Evolutionary conservation across 2,329 filamentous ascomycete species (phyloP).

Genomic region (Scleromitrula shiraiana): DNA sequence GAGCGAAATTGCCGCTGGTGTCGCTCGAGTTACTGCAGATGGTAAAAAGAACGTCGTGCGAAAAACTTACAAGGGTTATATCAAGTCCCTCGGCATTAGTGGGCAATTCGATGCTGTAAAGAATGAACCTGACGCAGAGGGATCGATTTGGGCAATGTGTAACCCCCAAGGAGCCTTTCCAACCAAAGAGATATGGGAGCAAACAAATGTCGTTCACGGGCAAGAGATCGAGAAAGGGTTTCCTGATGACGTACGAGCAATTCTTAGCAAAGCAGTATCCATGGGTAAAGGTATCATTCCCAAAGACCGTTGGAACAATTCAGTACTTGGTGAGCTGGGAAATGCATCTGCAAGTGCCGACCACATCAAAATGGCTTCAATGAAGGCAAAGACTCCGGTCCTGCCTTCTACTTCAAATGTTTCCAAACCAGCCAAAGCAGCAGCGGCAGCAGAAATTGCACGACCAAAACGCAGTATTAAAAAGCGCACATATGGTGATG

Average conservation of each 20-base stretch:
- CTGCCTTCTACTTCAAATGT: not conserved
- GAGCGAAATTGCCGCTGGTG: constrained; percentile 48
- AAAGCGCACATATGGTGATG: constrained; percentile 70
- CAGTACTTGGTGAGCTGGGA: constrained; percentile 48
- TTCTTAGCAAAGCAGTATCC: constrained; percentile 43
- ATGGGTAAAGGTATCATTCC: constrained; percentile 51
- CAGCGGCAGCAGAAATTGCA: constrained; percentile 22
- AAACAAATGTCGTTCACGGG: constrained; percentile 43
- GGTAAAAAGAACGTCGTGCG: constrained; percentile 59
- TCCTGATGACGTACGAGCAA: constrained; percentile 35
- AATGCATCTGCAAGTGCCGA: constrained; percentile 10
- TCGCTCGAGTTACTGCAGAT: constrained; percentile 55
- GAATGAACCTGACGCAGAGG: constrained; percentile 38
- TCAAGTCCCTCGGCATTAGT: constrained; percentile 54
- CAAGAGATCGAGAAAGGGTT: constrained; percentile 49
- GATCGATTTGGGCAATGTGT: constrained; percentile 40
- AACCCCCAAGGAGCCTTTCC: constrained; percentile 36
- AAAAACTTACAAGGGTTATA: constrained; percentile 62
- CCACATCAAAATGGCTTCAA: constrained; percentile 12
- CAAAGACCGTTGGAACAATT: constrained; percentile 47
- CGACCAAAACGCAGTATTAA: constrained; percentile 59
- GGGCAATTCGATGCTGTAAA: constrained; percentile 54
- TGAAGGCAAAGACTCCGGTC: constrained; percentile 6
- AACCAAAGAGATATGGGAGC: constrained; percentile 44
- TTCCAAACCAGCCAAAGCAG: not conserved